phyloP scores from a whole-genome alignment of 139 green algal genomes.

The Trebouxia sp. region DNA sequence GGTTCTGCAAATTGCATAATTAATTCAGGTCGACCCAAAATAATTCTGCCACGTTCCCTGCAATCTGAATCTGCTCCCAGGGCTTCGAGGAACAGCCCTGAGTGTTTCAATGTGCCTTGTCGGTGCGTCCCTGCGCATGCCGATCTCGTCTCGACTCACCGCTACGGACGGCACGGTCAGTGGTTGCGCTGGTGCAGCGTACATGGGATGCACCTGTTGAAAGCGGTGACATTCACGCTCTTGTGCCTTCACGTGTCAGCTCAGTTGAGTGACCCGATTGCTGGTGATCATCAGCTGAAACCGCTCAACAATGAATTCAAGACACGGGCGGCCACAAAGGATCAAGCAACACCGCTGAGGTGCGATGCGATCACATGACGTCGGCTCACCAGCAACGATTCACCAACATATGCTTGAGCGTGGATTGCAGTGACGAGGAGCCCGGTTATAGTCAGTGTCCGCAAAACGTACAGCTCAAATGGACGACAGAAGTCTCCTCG shows the following conservation, averaged over 20 bases:
- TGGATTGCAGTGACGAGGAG: conserved; percentile 20
- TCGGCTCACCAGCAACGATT: background rate
- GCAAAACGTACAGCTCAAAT: conserved; percentile 77
- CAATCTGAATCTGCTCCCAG: too few relatives aligned
- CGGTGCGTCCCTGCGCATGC: too few relatives aligned
- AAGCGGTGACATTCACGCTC: background rate
- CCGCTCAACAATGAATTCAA: conserved; percentile 74
- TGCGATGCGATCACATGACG: background rate
- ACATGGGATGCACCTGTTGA: background rate
- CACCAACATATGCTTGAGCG: background rate
- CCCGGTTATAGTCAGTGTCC: background rate
- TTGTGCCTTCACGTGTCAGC: background rate
- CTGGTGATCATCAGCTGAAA: conserved; percentile 50
- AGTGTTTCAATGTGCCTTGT: too few relatives aligned
- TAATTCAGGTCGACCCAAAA: too few relatives aligned
- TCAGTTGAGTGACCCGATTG: conserved; percentile 58
- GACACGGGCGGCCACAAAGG: conserved; percentile 54
- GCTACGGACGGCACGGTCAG: too few relatives aligned
- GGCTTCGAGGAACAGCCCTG: too few relatives aligned
- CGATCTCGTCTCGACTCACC: too few relatives aligned
- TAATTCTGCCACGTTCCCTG: too few relatives aligned
- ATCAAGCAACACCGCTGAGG: conserved; percentile 21
- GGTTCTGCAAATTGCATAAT: too few relatives aligned
- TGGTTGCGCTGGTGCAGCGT: background rate
- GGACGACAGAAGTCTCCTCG: conserved; percentile 84